Evolutionary conservation across 208 protist species (phyloP).

Genomic region (Trypanosoma caninum): DNA sequence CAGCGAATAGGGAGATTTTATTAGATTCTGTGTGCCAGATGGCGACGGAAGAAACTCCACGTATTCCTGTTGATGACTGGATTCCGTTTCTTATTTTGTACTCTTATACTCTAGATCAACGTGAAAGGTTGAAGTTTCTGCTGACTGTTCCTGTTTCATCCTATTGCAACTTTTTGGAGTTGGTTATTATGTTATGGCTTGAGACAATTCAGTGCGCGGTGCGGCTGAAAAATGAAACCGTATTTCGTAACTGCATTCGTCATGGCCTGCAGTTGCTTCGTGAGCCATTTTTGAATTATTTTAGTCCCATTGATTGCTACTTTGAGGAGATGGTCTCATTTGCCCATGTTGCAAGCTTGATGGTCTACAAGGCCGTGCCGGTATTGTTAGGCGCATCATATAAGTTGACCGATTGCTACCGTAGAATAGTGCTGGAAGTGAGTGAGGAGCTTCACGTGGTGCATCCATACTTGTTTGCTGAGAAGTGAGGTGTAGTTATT

Average conservation of each 20-base stretch:
- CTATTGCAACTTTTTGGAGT: slow-evolving; percentile 20
- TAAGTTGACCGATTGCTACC: slow-evolving; percentile 35
- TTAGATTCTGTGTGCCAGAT: slow-evolving; percentile 1
- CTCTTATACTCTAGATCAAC: slow-evolving; percentile 4
- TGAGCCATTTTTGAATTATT: slow-evolving; percentile 46
- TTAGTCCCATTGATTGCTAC: slow-evolving; percentile 58
- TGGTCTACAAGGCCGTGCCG: slow-evolving; percentile 51
- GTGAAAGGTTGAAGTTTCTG: slow-evolving; percentile 13
- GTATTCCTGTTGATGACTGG: slow-evolving; percentile 23
- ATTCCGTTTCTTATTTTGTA: slow-evolving; percentile 31
- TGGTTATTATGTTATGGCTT: slow-evolving; percentile 35
- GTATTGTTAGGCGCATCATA: slow-evolving; percentile 31
- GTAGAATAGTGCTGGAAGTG: slow-evolving; percentile 49
- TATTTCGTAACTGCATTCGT: slow-evolving; percentile 29
- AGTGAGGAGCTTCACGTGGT: slow-evolving; percentile 45
- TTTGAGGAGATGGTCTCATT: slow-evolving; percentile 52
- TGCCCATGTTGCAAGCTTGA: slow-evolving; percentile 43
- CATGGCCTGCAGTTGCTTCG: slow-evolving; percentile 39
- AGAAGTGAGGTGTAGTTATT: slow-evolving; percentile 1
- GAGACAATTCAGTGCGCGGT: slow-evolving; percentile 24
- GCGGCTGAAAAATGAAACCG: slow-evolving; percentile 11
- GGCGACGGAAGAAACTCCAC: not conserved
- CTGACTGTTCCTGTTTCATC: slow-evolving; percentile 9
- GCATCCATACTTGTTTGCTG: slow-evolving; percentile 41
- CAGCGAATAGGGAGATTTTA: not conserved